Percentiles rank a stretch among this genome's conserved stretches.
These are phyloP conservation scores for Cucurbita moschata DNA, from an alignment of 306 rosid genomes.

Conservation along the genomic window DNA sequence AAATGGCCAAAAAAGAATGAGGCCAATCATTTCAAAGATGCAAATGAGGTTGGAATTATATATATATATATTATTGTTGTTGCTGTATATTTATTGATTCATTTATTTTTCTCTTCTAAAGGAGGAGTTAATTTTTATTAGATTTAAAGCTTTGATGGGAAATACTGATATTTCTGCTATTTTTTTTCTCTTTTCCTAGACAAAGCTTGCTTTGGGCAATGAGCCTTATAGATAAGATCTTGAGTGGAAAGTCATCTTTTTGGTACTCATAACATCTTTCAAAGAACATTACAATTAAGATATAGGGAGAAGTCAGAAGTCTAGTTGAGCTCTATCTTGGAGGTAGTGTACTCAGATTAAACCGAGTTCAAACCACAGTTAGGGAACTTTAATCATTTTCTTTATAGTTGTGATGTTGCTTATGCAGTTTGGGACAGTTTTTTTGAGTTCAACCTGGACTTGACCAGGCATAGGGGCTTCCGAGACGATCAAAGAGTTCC, in stretches of 20 bases:
- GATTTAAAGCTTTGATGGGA: not conserved
- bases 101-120: not conserved
- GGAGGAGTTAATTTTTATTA: not conserved
- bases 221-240: not conserved
- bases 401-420: too few species aligned
- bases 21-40: constrained; percentile 58
- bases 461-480: too few species aligned
- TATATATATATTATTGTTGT: not conserved
- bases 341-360: not conserved
- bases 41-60: constrained; percentile 59
- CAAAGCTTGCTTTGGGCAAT: not conserved
- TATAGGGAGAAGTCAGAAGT: not conserved
- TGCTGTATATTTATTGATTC: not conserved
- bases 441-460: too few species aligned
- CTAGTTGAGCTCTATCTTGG: not conserved
- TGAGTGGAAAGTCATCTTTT: not conserved
- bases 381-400: too few species aligned
- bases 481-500: too few species aligned
- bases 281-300: not conserved
- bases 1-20: constrained; percentile 70
- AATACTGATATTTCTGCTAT: not conserved
- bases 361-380: not conserved
- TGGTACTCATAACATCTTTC: not conserved
- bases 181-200: not conserved
- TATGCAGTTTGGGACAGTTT: too few species aligned